A percentile compares a stretch with the other conserved stretches of the same genome.
Conservation (phyloP, 164 flowering plant genomes). For the Sextonia rubra region DNA sequence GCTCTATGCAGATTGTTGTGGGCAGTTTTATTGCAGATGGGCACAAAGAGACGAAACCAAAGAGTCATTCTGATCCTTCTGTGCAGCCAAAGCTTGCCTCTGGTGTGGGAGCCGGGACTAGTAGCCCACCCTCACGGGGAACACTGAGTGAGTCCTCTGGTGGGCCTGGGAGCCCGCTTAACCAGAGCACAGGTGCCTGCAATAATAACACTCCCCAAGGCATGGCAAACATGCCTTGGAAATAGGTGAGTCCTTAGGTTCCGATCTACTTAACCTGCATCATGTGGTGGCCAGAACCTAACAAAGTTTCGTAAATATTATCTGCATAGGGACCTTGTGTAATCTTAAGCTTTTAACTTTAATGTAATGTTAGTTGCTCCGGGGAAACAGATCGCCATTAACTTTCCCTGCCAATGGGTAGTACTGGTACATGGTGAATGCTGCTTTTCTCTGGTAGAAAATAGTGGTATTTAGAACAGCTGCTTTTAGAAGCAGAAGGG, state of each 20-base stretch:
- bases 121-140: slow-evolving; percentile 75
- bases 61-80: slow-evolving; percentile 34
- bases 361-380: neutral
- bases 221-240: slow-evolving; percentile 51
- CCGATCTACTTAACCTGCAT: neutral
- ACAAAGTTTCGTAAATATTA: neutral
- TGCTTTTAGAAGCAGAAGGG: neutral
- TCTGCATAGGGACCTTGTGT: slow-evolving; percentile 5
- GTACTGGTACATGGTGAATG: neutral
- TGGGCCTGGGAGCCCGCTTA: slow-evolving; percentile 76
- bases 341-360: neutral
- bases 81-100: slow-evolving; percentile 28
- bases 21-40: slow-evolving; percentile 68
- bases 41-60: slow-evolving; percentile 43
- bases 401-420: neutral
- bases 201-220: slow-evolving; percentile 30
- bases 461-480: neutral
- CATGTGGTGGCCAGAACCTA: neutral
- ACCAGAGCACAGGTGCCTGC: slow-evolving; percentile 62
- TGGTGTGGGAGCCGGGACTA: slow-evolving; percentile 37
- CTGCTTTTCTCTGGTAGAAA: neutral
- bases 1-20: slow-evolving; percentile 57
- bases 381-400: neutral
- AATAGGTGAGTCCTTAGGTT: slow-evolving; percentile 24
- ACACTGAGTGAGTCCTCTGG: slow-evolving; percentile 82